phyloP scores from a whole-genome alignment of 306 rosid genomes.

The Leucaena leucocephala region DNA sequence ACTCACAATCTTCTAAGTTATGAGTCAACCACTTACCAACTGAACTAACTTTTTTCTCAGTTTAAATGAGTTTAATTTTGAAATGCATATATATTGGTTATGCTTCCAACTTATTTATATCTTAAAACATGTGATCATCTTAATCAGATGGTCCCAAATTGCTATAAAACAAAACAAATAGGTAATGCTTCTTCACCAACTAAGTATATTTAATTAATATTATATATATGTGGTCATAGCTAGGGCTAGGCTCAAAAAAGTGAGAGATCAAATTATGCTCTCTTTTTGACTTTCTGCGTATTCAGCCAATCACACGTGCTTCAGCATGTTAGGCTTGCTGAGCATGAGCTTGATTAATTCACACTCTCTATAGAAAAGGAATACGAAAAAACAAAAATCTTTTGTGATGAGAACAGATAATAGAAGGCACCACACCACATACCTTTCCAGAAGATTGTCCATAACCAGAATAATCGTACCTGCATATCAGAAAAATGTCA shows the following conservation, averaged over 20 bases:
- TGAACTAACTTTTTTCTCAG: no score
- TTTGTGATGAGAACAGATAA: background rate
- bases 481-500: slow-evolving; percentile 38
- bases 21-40: no score
- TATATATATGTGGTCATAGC: background rate
- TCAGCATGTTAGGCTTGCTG: background rate
- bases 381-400: background rate
- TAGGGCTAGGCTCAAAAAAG: slow-evolving; percentile 31
- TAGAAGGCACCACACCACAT: slow-evolving; percentile 4
- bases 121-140: background rate
- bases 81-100: background rate
- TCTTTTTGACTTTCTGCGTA: slow-evolving; percentile 30
- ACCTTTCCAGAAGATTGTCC: slow-evolving; percentile 85
- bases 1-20: no score
- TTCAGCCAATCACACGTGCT: slow-evolving; percentile 38
- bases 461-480: slow-evolving; percentile 82
- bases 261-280: slow-evolving; percentile 18
- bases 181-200: slow-evolving; percentile 21
- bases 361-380: slow-evolving; percentile 1
- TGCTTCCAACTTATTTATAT: background rate
- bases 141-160: slow-evolving; percentile 14
- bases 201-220: background rate
- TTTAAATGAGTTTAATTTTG: background rate
- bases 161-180: slow-evolving; percentile 9
- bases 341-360: background rate